Conservation (phyloP, 352 stramenopile genomes). For the Phytophthora litchii region DNA sequence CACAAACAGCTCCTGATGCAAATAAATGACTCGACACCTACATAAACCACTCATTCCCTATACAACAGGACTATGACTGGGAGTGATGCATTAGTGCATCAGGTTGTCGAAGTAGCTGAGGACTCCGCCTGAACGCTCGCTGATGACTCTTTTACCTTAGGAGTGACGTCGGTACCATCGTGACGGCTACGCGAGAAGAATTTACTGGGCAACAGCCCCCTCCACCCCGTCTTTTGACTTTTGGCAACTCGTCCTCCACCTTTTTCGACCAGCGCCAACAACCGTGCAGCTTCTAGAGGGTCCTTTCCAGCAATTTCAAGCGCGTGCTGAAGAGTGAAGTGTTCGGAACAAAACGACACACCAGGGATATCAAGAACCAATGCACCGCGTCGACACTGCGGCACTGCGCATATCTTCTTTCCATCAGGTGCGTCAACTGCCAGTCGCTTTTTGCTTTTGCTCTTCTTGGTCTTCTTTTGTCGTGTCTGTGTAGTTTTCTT, state of each 20-base stretch:
- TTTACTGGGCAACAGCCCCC: slow-evolving; percentile 13
- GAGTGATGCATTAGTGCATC: background rate
- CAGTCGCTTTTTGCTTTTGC: slow-evolving; percentile 30
- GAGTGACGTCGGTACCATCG: background rate
- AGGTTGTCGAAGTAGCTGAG: slow-evolving; percentile 11
- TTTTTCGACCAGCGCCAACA: slow-evolving; percentile 49
- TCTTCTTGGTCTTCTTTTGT: slow-evolving; percentile 41
- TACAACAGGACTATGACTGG: too few species aligned
- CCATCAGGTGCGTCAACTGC: slow-evolving; percentile 21
- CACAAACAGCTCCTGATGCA: too few species aligned
- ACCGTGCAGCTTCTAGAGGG: slow-evolving; percentile 61
- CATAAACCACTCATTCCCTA: too few species aligned
- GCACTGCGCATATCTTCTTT: slow-evolving; percentile 40
- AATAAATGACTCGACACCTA: too few species aligned
- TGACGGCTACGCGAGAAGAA: slow-evolving; percentile 17
- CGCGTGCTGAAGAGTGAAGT: slow-evolving; percentile 73
- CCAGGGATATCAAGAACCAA: slow-evolving; percentile 35
- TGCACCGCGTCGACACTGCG: slow-evolving; percentile 35
- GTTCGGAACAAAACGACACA: slow-evolving; percentile 49
- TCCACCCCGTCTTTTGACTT: slow-evolving; percentile 19
- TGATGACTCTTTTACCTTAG: slow-evolving; percentile 23
- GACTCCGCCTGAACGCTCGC: slow-evolving; percentile 16
- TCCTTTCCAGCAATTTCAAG: slow-evolving; percentile 63
- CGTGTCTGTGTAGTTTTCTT: slow-evolving; percentile 14
- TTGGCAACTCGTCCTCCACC: slow-evolving; percentile 25